Conservation (phyloP, 1,139 yeast genomes). For the Magnusiomyces starmeri region DNA sequence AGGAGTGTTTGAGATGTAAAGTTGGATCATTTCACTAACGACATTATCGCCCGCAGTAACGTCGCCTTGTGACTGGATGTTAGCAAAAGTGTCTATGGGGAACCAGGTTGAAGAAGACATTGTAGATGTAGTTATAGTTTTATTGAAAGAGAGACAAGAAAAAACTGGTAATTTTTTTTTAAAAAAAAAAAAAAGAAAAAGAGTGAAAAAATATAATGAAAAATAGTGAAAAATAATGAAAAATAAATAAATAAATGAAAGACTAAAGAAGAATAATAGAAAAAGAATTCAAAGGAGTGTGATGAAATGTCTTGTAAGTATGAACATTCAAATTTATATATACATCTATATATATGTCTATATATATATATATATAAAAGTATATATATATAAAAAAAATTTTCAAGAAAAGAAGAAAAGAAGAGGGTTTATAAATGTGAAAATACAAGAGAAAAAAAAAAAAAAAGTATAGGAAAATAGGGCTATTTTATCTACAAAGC, state of each 20-base stretch:
- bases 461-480: neutral
- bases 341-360: neutral
- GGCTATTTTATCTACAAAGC: neutral
- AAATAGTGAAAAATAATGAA: neutral
- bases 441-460: neutral
- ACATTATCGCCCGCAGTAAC: conserved; percentile 9
- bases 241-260: neutral
- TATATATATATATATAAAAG: neutral
- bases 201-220: conserved; percentile 2
- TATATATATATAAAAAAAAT: neutral
- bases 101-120: conserved; percentile 2
- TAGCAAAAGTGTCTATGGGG: neutral
- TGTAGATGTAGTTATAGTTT: neutral
- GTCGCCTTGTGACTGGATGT: conserved; percentile 7
- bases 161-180: conserved; percentile 5
- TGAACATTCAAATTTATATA: too few species aligned
- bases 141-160: neutral
- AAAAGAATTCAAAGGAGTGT: neutral
- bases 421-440: neutral
- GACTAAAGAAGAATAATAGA: neutral
- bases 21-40: conserved; percentile 13
- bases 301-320: neutral
- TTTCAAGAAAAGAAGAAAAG: neutral
- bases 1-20: conserved; percentile 6
- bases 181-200: neutral